Evolutionary conservation across 306 rosid genomes (phyloP), one percentile per base, ranked within the genome.

Genomic region (Prinsepia uniflora): DNA sequence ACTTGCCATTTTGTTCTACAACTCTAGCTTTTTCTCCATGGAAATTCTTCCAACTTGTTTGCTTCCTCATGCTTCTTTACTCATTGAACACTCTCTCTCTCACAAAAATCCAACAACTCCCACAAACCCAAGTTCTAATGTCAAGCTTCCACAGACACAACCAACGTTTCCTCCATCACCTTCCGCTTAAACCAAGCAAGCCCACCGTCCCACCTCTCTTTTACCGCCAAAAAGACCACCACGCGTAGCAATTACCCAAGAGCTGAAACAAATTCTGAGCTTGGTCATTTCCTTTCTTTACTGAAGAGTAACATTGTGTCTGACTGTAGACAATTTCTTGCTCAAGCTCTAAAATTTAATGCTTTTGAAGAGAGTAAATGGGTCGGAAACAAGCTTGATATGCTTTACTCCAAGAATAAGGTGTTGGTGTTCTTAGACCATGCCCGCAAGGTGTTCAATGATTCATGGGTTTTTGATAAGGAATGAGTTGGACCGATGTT

Each of bases 391-490:
- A 83, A 75, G 61, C 65, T 78, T 30, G 62, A 55, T 2, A 56
- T 57, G 64, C 45, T 57, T 6, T 53, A 72, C 14, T 57, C 34
- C 0, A 78, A 63, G 68, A 63, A 49, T 5, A 52, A 10, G 53
- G 82, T 64, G 73, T 73, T 56, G n/a, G n/a, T n/a, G n/a, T n/a
- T n/a, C 14, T 72, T 86, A 5, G 73, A 53, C 11, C 17, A 62
- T 76, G 90, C 83, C 70, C 80, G 72, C 40, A 76, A 82, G 72
- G 0, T 83, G 73, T 80, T 80, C 43, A 74, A 80, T 80, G 84
- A 56, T 78, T 40, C 87, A 80, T 43, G 87, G 79, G 75, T 72
- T 52, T 75, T 77, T 60, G 10, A 60, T 69, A 11, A 82, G 83
- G 72, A 74, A 65, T 58, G 75, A 14, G 7, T 36, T 80, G 57